Evolutionary conservation across 805 yeast species (phyloP), one percentile per base, ranked within the genome.

Genomic region (Cephaloascus albidus): DNA sequence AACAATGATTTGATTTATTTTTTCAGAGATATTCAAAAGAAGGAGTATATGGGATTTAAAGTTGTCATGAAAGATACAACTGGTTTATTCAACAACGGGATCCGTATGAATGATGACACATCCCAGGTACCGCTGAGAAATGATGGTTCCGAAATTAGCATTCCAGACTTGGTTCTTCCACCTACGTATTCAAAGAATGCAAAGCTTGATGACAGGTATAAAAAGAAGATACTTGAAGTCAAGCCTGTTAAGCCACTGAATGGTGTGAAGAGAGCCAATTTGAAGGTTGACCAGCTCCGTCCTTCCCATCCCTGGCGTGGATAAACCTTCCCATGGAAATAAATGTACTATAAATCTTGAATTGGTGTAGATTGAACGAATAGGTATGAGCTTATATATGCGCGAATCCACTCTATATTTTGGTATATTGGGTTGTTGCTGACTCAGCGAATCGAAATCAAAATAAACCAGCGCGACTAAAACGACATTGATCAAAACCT

Each of bases 1-100:
- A 67, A 81, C 44, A 82, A 82, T 0, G 96, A 87, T 54, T 65
- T 60, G 26, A 57, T 88, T 4, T 76, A 76, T 49, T 61, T 87
- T 16, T 80, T 87, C 46, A 68, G 72, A 40, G 95, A 86, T 53
- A 70, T 60, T 18, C 61, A 64, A 4, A 62, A 74, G 15, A 58
- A 66, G 10, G 78, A 77, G 34, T 67, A 58, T 37, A 59, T 84
- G 48, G 72, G 78, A 2, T 84, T 75, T 50, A 57, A 55, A 35
- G 72, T 82, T 3, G 54, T 61, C 12, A 63, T 82, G 19, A 62
- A 65, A 38, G 88, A 82, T 47, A 57, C 72, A 1, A 78, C 87
- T 0, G 89, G 89, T 2, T 55, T 81, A 17, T 81, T 72, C 57
- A 70, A 73, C 39, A 71, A 68, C 12, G 80, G 79, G 5, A 57